Evolutionary conservation across 331 rosid genomes (phyloP), one percentile per base, ranked within the genome.

Genomic region (Pyracantha coccinea): DNA sequence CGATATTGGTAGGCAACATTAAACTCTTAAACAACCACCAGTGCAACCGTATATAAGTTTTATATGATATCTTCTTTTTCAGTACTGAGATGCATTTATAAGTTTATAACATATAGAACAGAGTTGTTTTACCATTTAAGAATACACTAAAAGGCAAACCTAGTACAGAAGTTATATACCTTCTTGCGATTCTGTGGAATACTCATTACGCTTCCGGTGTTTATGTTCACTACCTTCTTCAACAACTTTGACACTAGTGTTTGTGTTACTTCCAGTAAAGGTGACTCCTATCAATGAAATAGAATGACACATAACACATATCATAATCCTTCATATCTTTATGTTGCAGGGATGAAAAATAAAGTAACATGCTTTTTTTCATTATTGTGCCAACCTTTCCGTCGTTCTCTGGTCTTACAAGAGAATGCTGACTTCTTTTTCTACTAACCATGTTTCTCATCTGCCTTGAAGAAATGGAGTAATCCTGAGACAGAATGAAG

Each of bases 151-250:
- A 60, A 73, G 55, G 7, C 28, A 70, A 59, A 57, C 35, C 60
- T 44, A 35, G 61, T 41, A 47, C 72, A 66, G 44, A 76, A 72
- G 63, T 33, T 77, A 81, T 69, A 71, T 69, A 82, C 97, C 96
- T 91, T 91, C 73, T 85, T 95, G 74, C 85, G 97, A 78, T 85
- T 97, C 85, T 87, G 85, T 27, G 97, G 93, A 66, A 92, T 90
- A 80, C 75, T 87, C 84, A 84, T 75, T 47, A 71, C 83, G 78
- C 84, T 90, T 84, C 90, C 92, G 17, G 91, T 66, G 77, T 88
- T 86, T 28, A 78, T 72, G 41, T 80, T 85, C 80, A 90, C 91
- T 72, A 82, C 96, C 84, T 89, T 89, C 80, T 89, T 86, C 84
- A 89, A 83, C 87, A 90, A 71, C 84, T 85, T 85, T 65, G 97